A percentile compares a stretch with the other conserved stretches of the same genome.
Evolutionary conservation across 2,329 filamentous ascomycete species (phyloP).

Genomic region (Cylindrodendrum hubeiense): DNA sequence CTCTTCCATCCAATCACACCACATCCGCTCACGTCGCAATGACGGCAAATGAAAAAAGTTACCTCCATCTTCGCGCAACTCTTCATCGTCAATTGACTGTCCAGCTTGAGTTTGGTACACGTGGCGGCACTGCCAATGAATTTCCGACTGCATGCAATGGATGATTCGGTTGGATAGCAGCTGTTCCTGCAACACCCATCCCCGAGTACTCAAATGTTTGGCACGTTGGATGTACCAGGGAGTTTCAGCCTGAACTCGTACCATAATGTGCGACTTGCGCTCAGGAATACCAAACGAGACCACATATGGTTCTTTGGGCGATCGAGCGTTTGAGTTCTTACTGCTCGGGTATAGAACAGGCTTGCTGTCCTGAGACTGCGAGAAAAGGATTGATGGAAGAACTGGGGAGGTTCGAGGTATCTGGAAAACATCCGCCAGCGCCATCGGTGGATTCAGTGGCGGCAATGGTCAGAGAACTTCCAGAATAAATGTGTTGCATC

Average conservation of each 20-base stretch:
- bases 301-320: background rate
- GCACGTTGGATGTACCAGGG: background rate
- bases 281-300: background rate
- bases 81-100: background rate
- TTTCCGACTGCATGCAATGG: constrained; percentile 22
- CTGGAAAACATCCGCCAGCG: constrained; percentile 9
- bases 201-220: constrained; percentile 15
- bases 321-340: background rate
- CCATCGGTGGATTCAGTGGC: constrained; percentile 18
- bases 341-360: background rate
- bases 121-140: constrained; percentile 20
- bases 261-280: background rate
- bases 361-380: background rate
- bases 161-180: constrained; percentile 15
- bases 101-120: constrained; percentile 14
- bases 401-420: background rate
- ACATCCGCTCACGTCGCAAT: constrained; percentile 2
- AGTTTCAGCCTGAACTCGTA: background rate
- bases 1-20: constrained; percentile 20
- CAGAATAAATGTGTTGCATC: constrained; percentile 18
- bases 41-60: background rate
- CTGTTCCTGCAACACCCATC: constrained; percentile 18
- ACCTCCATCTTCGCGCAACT: background rate
- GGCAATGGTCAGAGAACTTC: constrained; percentile 19
- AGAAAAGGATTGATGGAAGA: background rate